Evolutionary conservation across 306 rosid genomes (phyloP).

Genomic region (Prunus mume): DNA sequence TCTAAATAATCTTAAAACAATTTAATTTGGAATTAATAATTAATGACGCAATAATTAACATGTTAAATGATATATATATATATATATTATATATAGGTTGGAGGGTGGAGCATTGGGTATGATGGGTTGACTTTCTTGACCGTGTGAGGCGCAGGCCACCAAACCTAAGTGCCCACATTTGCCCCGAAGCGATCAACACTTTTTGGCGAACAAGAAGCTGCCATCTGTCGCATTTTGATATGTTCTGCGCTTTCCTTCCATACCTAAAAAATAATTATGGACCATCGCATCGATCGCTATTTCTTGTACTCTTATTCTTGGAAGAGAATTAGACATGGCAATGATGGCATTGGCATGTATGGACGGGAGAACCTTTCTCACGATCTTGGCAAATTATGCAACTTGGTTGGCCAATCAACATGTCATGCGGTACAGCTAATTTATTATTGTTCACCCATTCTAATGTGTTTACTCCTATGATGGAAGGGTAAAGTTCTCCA

Average conservation of each 20-base stretch:
- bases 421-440: too few species aligned
- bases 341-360: too few species aligned
- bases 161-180: slow-evolving; percentile 50
- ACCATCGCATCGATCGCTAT: neutral
- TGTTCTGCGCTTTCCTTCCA: neutral
- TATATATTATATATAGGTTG: neutral
- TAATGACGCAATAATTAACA: too few species aligned
- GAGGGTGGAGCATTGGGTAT: slow-evolving; percentile 37
- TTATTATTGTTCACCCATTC: too few species aligned
- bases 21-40: neutral
- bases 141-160: slow-evolving; percentile 61
- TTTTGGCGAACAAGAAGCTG: slow-evolving; percentile 40
- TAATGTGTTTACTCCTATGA: too few species aligned
- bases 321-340: neutral
- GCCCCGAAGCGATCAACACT: slow-evolving; percentile 40
- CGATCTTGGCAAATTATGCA: too few species aligned
- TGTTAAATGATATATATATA: too few species aligned
- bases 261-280: neutral
- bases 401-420: too few species aligned
- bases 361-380: too few species aligned
- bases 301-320: neutral
- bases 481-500: too few species aligned
- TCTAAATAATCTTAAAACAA: neutral
- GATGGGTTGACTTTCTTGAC: slow-evolving; percentile 47
- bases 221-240: slow-evolving; percentile 33